Evolutionary conservation across 2,329 filamentous ascomycete species (phyloP), one percentile per base, ranked within the genome.

Genomic region (Chrysoporthe austroafricana): DNA sequence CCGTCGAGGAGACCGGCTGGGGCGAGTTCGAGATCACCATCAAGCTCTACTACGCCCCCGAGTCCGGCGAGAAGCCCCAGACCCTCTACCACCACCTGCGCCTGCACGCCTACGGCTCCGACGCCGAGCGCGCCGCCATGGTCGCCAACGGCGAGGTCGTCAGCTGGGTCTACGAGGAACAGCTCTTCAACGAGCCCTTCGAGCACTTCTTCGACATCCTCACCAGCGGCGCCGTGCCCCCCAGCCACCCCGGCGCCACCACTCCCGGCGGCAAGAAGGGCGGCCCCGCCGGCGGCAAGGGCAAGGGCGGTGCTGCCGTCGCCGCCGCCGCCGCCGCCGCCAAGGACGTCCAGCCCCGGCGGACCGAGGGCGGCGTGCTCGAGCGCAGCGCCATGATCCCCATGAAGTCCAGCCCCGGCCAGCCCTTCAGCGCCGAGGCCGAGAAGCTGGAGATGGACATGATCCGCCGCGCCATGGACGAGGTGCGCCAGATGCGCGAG

Each of bases 11-110:
- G 79, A 98, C 96, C 0, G 96, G 96, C 61, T 99, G 96, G 92
- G 96, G 96, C 75, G 96, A 97, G 81, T 99, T 99, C 82, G 93
- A 96, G 78, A 96, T 99, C 75, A 92, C 94, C 71, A 91, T 99
- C 77, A 94, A 97, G 76, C 86, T 99, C 57, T 97, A 97, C 82
- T 99, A 97, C 80, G 89, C 92, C 66, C 89, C 91, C 66, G 92
- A 96, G 76, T 91, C 90, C 48, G 90, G 88, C 74, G 96, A 99
- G 83, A 99, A 99, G 79, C 92, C 95, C 4, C 93, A 97, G 79
- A 96, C 94, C n/a, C 82, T 97, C 1, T 97, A 96, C 83, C 96
- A 98, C 79, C 93, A 94, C 75, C 83, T 99, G 67, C 92, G 94
- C 64, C 85, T 99, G 13, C 94, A 97, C 76, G 93, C 95, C 2